A percentile compares a stretch with the other conserved stretches of the same genome.
These are phyloP conservation scores for Xylaria sp. DNA, from an alignment of 2,329 filamentous ascomycete species.

Conservation along the genomic window DNA sequence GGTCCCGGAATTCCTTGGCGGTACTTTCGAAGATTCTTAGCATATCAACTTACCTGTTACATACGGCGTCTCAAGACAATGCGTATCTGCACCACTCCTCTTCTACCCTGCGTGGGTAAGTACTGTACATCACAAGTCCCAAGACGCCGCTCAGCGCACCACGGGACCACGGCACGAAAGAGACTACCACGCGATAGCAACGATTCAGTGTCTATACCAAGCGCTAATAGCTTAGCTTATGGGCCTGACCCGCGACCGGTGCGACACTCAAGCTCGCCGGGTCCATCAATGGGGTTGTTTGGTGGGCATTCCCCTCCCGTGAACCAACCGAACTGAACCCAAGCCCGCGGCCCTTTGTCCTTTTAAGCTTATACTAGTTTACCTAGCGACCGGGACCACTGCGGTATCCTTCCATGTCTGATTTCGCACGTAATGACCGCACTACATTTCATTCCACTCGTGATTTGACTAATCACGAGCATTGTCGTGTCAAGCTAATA, in stretches of 20 bases:
- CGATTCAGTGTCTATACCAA: not conserved
- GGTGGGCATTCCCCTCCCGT: not conserved
- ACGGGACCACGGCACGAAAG: not conserved
- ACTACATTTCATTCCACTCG: too few species aligned
- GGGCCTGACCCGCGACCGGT: not conserved
- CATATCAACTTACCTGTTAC: not conserved
- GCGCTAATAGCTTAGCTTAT: slow-evolving; percentile 6
- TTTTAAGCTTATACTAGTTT: slow-evolving; percentile 4
- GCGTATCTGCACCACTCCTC: not conserved
- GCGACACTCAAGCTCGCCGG: not conserved
- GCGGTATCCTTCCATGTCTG: not conserved
- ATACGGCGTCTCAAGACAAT: not conserved
- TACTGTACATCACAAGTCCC: too few species aligned
- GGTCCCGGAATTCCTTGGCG: not conserved
- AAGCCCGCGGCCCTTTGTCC: not conserved
- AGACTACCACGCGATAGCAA: not conserved
- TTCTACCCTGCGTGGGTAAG: not conserved
- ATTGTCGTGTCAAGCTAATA: not conserved
- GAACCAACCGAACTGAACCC: too few species aligned
- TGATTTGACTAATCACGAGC: not conserved
- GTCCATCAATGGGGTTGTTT: too few species aligned
- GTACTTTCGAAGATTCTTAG: not conserved
- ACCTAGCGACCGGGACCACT: not conserved
- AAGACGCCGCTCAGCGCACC: too few species aligned
- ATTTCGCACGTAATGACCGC: not conserved